Evolutionary conservation across 2,329 filamentous ascomycete species (phyloP).

Genomic region (Thermomyces lanuginosus): DNA sequence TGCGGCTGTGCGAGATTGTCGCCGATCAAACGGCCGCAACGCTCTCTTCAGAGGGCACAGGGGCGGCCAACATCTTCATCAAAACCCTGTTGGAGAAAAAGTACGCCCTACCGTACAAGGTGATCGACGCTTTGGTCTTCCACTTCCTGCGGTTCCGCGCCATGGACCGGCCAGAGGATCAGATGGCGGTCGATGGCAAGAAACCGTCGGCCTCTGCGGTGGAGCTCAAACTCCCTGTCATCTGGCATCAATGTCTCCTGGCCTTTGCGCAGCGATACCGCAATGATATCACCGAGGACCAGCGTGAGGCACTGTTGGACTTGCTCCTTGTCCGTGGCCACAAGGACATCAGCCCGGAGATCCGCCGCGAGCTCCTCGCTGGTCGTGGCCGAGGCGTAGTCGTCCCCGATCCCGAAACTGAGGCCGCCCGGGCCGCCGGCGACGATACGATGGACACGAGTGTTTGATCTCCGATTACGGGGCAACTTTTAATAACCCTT

Average conservation of each 20-base stretch:
- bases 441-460: conserved; percentile 84
- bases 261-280: conserved; percentile 89
- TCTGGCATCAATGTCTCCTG: conserved; percentile 90
- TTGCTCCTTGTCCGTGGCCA: conserved; percentile 72
- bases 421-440: conserved; percentile 47
- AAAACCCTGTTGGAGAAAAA: conserved; percentile 88
- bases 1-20: conserved; percentile 84
- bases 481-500: no score
- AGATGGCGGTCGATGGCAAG: conserved; percentile 27
- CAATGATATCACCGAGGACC: conserved; percentile 91
- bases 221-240: conserved; percentile 58
- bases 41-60: conserved; percentile 62
- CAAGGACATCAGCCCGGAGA: conserved; percentile 75
- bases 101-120: conserved; percentile 87
- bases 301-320: conserved; percentile 79
- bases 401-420: conserved; percentile 30
- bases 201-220: conserved; percentile 31
- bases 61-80: conserved; percentile 90
- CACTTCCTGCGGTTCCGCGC: conserved; percentile 84
- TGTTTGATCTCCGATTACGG: conserved; percentile 18
- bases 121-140: conserved; percentile 87
- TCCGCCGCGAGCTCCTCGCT: conserved; percentile 72
- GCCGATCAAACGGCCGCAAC: conserved; percentile 65
- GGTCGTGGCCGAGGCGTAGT: conserved; percentile 71
- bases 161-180: conserved; percentile 41